These are phyloP conservation scores for Lomentospora prolificans DNA, from an alignment of 2,329 filamentous ascomycete genomes.

Conservation along the genomic window DNA sequence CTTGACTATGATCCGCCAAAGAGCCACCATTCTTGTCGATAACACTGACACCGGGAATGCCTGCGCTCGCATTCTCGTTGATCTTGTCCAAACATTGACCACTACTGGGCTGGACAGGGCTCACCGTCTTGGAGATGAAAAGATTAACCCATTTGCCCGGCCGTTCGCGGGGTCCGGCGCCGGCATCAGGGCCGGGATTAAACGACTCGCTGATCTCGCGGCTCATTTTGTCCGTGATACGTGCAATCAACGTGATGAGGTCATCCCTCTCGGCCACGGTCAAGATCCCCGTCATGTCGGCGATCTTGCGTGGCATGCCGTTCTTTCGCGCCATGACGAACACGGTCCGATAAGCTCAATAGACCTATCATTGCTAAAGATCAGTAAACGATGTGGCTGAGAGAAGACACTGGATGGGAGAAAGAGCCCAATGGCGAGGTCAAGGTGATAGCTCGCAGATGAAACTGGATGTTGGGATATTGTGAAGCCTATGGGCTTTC, in stretches of 20 bases:
- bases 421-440: too few species aligned
- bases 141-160: constrained; percentile 23
- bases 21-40: background rate
- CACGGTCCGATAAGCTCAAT: too few species aligned
- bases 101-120: background rate
- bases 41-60: too few species aligned
- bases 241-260: constrained; percentile 38
- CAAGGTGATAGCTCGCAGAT: too few species aligned
- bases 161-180: constrained; percentile 20
- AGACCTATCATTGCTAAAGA: too few species aligned
- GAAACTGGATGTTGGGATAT: too few species aligned
- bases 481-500: too few species aligned
- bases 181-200: constrained; percentile 31
- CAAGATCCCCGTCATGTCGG: constrained; percentile 41
- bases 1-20: background rate
- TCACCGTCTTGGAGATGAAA: constrained; percentile 10
- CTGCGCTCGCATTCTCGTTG: constrained; percentile 18
- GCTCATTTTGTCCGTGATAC: constrained; percentile 46
- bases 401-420: too few species aligned
- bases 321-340: constrained; percentile 31
- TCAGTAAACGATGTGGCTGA: too few species aligned
- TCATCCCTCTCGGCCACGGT: constrained; percentile 39
- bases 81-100: constrained; percentile 19
- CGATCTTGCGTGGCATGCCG: constrained; percentile 30
- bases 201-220: constrained; percentile 42